Evolutionary conservation across 2,329 filamentous ascomycete species (phyloP), one percentile per base, ranked within the genome.

Genomic region (Trichoderma pleuroti): DNA sequence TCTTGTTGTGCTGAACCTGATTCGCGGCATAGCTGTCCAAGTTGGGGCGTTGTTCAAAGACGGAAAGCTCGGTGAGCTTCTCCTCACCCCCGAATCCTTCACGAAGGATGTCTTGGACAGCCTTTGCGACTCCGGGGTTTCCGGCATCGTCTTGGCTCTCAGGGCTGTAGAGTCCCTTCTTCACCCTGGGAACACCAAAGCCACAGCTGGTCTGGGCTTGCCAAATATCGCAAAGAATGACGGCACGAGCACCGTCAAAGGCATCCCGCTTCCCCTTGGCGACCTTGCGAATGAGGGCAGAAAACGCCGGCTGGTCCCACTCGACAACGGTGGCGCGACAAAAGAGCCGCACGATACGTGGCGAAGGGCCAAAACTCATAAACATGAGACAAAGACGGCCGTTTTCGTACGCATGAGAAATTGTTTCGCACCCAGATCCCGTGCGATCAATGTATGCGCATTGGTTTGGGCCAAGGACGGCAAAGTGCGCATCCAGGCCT

Each of bases 371-470:
- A 73, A 91, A 92, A 26, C 87, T 89, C 78, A 87, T 91, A 81
- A 94, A 93, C 85, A 93, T 90, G 76, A 94, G 81, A 7, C 91
- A 93, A 21, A 92, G 86, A 18, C 92, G 87, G 34, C 90, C 91
- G 75, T 94, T 94, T 76, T 95, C 92, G 77, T 93, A 90, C 12
- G 93, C 80, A 76, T 94, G 92, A 5, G 88, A 85, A 72, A 94
- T 90, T 4, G 92, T 94, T 81, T 95, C 92, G 76, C 86, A 90
- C 28, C 92, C 92, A 36, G 90, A 92, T 34, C 92, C 92, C 1
- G 90, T 93, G 72, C 90, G 87, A 77, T 94, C 92, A 69, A 93
- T 84, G 77, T 94, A 94, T 30, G 88, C 90, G 70, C 86, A 86
- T n/a, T 83, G 82, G 72, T 86, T 90, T 34, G 86, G 83, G 10